Base-by-base conservation (phyloP, 768 basidiomycete genomes). In the Xerocomus spinulosus region DNA sequence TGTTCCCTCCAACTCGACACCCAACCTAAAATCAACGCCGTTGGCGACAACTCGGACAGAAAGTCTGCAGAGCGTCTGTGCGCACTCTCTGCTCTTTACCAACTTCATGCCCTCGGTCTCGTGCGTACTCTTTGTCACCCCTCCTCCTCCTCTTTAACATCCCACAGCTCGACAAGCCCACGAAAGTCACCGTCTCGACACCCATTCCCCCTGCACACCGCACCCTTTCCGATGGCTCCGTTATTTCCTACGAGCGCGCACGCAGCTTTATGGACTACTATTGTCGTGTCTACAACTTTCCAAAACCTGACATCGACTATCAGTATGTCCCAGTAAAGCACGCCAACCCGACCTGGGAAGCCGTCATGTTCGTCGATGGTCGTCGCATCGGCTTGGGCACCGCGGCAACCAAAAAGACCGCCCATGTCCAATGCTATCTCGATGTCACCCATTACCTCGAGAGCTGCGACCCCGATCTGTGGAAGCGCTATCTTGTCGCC, bases 191-290 rank as follows among this genome's bases (percentile, higher is more conserved):
- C 2, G 29, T 38, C 2, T 36, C 60, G 17, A 10, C 23, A 0
- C 48, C 53, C 10, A 21, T 52, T 0, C 43, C 49, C 25, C 46
- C 53, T 7, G 44, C 50, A 2, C 61, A 65, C 14, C 70, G 70
- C 26, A 61, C 56, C 7, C 60, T 93, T 10, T 79, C 82, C 3
- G 85, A 92, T 58, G 81, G 82, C 21, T 74, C 79, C 10, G 58
- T 68, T 18, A 77, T 93, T 52, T 70, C 70, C 7, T 83, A 83
- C 42, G 87, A 90, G 43, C 77, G 77, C 43, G 91, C 92, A 3
- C 81, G 85, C 41, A 81, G 78, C 50, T 97, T 97, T 72, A 93
- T 96, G 85, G 93, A 94, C 53, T 97, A 87, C 64, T 97, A 97
- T 59, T 95, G 92, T 62, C 78, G 82, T 37, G 75, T 81, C 29